Conservation (phyloP, 495 filamentous ascomycete genomes). For the Antarctomyces pellizariae region DNA sequence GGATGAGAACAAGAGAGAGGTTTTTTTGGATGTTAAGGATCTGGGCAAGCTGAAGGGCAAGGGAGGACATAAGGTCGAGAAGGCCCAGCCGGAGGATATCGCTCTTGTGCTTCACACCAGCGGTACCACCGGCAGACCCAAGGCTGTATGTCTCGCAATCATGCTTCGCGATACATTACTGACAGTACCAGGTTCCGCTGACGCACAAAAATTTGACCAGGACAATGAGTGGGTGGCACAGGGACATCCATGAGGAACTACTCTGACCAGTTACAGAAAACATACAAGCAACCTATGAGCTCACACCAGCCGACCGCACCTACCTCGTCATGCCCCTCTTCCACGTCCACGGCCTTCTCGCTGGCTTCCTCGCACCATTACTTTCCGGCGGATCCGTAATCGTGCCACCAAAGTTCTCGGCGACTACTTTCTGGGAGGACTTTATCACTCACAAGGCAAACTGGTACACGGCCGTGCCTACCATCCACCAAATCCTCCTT, state of each 20-base stretch:
- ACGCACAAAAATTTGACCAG: conserved; percentile 56
- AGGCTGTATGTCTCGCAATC: conserved; percentile 28
- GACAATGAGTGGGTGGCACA: conserved; percentile 34
- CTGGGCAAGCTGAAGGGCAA: conserved; percentile 37
- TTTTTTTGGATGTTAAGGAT: conserved; percentile 55
- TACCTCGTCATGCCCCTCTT: conserved; percentile 83
- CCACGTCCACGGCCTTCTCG: conserved; percentile 69
- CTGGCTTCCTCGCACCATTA: conserved; percentile 54
- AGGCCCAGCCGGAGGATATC: conserved; percentile 36
- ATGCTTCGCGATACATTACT: background rate
- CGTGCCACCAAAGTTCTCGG: conserved; percentile 55
- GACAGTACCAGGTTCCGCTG: conserved; percentile 32
- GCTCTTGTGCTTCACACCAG: conserved; percentile 39
- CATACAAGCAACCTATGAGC: conserved; percentile 47
- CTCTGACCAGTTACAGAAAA: conserved; percentile 24
- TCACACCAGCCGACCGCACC: conserved; percentile 44
- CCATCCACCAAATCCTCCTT: conserved; percentile 74
- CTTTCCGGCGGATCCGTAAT: conserved; percentile 48
- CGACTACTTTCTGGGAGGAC: conserved; percentile 56
- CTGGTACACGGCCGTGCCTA: conserved; percentile 78
- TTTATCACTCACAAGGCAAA: conserved; percentile 47
- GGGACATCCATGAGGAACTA: background rate
- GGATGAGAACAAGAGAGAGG: conserved; percentile 27
- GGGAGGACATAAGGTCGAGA: conserved; percentile 21
- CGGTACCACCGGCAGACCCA: conserved; percentile 64